phyloP scores from a whole-genome alignment of 257 asterid species.

The Schizonepeta tenuifolia region DNA sequence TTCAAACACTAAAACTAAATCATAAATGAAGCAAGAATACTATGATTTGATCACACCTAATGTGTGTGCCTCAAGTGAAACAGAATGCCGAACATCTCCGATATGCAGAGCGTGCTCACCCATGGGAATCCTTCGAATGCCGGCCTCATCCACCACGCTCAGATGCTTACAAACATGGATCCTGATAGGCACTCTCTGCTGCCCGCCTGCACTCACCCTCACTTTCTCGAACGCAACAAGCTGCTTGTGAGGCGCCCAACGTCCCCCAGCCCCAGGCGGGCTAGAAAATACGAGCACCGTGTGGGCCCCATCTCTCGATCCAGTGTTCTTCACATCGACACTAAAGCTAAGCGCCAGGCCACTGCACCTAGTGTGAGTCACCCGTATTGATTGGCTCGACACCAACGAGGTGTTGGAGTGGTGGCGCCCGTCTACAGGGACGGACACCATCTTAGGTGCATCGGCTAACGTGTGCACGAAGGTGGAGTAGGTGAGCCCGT shows the following conservation, averaged over 20 bases:
- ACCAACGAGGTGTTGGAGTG: conserved; percentile 40
- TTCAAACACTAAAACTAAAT: background rate
- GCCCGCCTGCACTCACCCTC: conserved; percentile 44
- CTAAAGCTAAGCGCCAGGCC: conserved; percentile 46
- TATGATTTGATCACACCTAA: conserved; percentile 47
- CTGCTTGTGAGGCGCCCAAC: conserved; percentile 64
- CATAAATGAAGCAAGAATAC: background rate
- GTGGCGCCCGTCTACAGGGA: conserved; percentile 65
- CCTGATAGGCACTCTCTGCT: conserved; percentile 40
- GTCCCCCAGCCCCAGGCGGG: conserved; percentile 61
- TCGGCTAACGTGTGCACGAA: conserved; percentile 55
- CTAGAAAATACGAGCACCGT: conserved; percentile 66
- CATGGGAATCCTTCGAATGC: conserved; percentile 74
- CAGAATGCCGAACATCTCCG: conserved; percentile 62
- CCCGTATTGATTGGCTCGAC: conserved; percentile 51
- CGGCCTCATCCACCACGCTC: conserved; percentile 79
- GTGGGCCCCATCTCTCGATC: conserved; percentile 63
- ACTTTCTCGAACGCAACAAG: conserved; percentile 69
- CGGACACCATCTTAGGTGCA: conserved; percentile 54
- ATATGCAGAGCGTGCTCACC: conserved; percentile 73
- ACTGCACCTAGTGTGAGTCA: conserved; percentile 63
- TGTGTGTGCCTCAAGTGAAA: conserved; percentile 56
- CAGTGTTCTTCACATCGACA: conserved; percentile 62
- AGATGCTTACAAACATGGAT: conserved; percentile 73
- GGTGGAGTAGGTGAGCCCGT: conserved; percentile 79